Conservation (phyloP, 768 basidiomycete genomes). For the Mycena vulgaris region DNA sequence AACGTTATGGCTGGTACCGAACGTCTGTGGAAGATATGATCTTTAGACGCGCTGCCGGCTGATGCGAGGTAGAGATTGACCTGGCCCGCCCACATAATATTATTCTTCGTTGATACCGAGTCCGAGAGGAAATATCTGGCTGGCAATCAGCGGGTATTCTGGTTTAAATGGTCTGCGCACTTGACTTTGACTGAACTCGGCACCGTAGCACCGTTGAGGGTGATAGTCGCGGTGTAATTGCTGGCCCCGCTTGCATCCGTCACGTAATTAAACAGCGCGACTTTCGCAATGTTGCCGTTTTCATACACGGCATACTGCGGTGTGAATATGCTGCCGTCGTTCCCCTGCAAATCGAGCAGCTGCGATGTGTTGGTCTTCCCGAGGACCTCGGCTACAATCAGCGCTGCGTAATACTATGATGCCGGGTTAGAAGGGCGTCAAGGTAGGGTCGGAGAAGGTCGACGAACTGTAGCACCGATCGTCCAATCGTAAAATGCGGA, state of each 20-base stretch:
- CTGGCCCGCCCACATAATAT: constrained; percentile 87
- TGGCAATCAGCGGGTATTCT: neutral
- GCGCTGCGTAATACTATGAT: constrained; percentile 79
- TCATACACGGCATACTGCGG: constrained; percentile 84
- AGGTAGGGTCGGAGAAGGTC: neutral
- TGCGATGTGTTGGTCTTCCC: constrained; percentile 75
- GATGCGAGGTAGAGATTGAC: constrained; percentile 58
- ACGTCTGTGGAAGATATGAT: constrained; percentile 15
- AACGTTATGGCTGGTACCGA: constrained; percentile 11
- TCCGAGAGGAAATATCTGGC: constrained; percentile 57
- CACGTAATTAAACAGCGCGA: constrained; percentile 83
- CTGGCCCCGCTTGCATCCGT: constrained; percentile 71
- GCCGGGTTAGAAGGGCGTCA: no score
- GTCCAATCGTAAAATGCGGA: constrained; percentile 78
- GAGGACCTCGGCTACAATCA: constrained; percentile 76
- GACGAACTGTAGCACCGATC: constrained; percentile 57
- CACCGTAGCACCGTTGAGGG: constrained; percentile 59
- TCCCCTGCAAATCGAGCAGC: constrained; percentile 74
- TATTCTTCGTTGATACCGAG: constrained; percentile 71
- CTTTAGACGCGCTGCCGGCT: no score
- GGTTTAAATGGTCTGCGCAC: no score
- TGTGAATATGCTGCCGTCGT: constrained; percentile 64
- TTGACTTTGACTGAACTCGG: constrained; percentile 69
- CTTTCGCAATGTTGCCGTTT: constrained; percentile 69
- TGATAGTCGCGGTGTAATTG: constrained; percentile 66